Percentiles rank a stretch among this genome's conserved stretches.
Evolutionary conservation across 208 protist species (phyloP).

Genomic region (Tetramitus jugosus): DNA sequence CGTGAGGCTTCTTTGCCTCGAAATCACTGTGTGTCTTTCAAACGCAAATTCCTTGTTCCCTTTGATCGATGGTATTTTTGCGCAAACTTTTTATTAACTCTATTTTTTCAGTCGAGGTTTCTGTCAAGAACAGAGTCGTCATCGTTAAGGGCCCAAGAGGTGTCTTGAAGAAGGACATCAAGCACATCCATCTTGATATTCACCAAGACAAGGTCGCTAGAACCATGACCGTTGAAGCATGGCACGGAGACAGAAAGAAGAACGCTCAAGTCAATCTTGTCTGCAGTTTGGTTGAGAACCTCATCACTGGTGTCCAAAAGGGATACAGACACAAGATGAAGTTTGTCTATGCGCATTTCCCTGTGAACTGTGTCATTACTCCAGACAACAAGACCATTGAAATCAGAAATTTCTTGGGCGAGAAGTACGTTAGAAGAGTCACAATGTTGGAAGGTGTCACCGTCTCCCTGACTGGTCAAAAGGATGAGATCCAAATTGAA

Average conservation of each 20-base stretch:
- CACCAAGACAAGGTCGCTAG: constrained; percentile 28
- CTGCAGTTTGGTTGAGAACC: constrained; percentile 91
- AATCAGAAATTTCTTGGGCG: constrained; percentile 99
- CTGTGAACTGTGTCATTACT: constrained; percentile 87
- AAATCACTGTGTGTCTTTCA: too few relatives aligned
- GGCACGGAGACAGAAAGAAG: constrained; percentile 88
- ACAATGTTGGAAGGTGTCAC: constrained; percentile 74
- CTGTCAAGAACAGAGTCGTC: constrained; percentile 63
- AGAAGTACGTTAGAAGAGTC: constrained; percentile 86
- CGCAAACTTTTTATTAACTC: too few relatives aligned
- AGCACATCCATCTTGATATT: constrained; percentile 80
- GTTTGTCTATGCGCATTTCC: constrained; percentile 98
- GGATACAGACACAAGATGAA: constrained; percentile 98
- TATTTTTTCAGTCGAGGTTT: constrained; percentile 65
- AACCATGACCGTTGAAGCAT: constrained; percentile 57
- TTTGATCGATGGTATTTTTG: too few relatives aligned
- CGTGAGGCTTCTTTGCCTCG: too few relatives aligned
- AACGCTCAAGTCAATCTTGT: constrained; percentile 89
- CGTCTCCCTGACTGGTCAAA: constrained; percentile 71
- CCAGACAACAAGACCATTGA: constrained; percentile 81
- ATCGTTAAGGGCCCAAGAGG: constrained; percentile 92
- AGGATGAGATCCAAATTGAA: constrained; percentile 94
- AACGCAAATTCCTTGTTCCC: too few relatives aligned
- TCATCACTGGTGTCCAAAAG: constrained; percentile 97
- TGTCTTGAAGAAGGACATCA: constrained; percentile 79